These are phyloP conservation scores for Quercus tomentella DNA, from an alignment of 331 rosid species.

Conservation along the genomic window DNA sequence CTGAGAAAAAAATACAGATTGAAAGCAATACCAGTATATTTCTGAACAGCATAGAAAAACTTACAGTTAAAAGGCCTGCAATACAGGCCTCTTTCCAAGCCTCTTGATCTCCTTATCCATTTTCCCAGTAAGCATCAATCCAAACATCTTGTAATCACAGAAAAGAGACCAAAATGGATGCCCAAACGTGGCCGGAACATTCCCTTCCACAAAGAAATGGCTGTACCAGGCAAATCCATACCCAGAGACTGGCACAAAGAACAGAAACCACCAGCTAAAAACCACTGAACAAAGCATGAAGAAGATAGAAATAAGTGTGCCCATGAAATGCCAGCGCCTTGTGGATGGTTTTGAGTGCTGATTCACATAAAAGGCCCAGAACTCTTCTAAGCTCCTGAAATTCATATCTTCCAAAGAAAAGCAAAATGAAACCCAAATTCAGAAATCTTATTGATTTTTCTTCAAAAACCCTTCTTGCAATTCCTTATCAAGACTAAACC, in stretches of 20 bases:
- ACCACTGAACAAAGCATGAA: conserved; percentile 59
- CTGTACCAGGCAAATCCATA: conserved; percentile 98
- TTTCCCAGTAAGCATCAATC: conserved; percentile 82
- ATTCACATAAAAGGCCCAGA: conserved; percentile 79
- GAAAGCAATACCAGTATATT: background rate
- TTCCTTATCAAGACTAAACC: background rate
- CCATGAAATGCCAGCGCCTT: conserved; percentile 92
- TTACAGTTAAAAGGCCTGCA: conserved; percentile 50
- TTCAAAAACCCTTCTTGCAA: background rate
- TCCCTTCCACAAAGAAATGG: conserved; percentile 89
- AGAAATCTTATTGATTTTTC: background rate
- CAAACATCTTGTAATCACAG: conserved; percentile 91
- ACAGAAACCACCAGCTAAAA: conserved; percentile 78
- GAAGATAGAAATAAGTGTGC: conserved; percentile 55
- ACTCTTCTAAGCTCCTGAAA: conserved; percentile 87
- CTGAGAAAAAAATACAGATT: background rate
- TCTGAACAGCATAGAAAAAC: background rate
- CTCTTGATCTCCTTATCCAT: conserved; percentile 99
- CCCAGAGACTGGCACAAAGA: conserved; percentile 70
- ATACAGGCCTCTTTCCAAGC: conserved; percentile 93
- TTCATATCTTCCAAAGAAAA: conserved; percentile 41
- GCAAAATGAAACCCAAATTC: conserved; percentile 8
- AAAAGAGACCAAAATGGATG: conserved; percentile 93
- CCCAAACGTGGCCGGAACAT: conserved; percentile 80
- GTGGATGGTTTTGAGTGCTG: conserved; percentile 86